Percentiles rank a stretch among this genome's conserved stretches.
Evolutionary conservation across 441 rosid species (phyloP).

Genomic region (Adansonia rubrostipa): DNA sequence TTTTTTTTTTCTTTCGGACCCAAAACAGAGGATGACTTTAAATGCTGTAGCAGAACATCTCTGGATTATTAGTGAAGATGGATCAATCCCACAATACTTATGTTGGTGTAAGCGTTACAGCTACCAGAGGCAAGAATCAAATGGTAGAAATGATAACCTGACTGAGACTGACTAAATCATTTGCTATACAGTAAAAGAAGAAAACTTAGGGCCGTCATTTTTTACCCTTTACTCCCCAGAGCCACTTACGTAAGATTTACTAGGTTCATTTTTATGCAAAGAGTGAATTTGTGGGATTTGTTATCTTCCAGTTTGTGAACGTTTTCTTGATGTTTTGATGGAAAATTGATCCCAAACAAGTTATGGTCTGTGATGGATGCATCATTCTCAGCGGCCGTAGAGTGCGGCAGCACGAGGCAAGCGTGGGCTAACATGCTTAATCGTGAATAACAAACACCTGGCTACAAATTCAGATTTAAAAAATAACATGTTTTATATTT

Average conservation of each 20-base stretch:
- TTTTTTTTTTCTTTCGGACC: constrained; percentile 50
- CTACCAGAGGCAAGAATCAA: constrained; percentile 36
- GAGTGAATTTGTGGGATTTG: constrained; percentile 5
- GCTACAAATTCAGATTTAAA: too few relatives aligned
- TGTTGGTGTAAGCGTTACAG: constrained; percentile 85
- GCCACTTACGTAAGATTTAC: background rate
- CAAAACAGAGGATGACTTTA: constrained; percentile 68
- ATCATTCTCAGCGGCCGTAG: too few relatives aligned
- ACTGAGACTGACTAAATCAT: constrained; percentile 29
- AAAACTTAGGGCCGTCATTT: background rate
- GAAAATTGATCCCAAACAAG: too few relatives aligned
- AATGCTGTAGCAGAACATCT: constrained; percentile 67
- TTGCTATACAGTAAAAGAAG: constrained; percentile 31
- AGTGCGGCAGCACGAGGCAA: too few relatives aligned
- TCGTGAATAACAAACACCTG: too few relatives aligned
- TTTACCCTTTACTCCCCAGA: background rate
- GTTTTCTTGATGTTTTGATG: background rate
- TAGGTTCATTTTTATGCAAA: background rate
- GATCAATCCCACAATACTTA: constrained; percentile 60
- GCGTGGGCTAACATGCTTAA: too few relatives aligned
- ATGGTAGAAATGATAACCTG: constrained; percentile 30
- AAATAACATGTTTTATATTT: too few relatives aligned
- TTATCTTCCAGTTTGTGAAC: background rate
- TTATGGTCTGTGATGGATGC: too few relatives aligned
- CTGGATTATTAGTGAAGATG: constrained; percentile 77